phyloP scores from a whole-genome alignment of 371 early-diverging fungal species.

The Blastocladiella emersonii region DNA sequence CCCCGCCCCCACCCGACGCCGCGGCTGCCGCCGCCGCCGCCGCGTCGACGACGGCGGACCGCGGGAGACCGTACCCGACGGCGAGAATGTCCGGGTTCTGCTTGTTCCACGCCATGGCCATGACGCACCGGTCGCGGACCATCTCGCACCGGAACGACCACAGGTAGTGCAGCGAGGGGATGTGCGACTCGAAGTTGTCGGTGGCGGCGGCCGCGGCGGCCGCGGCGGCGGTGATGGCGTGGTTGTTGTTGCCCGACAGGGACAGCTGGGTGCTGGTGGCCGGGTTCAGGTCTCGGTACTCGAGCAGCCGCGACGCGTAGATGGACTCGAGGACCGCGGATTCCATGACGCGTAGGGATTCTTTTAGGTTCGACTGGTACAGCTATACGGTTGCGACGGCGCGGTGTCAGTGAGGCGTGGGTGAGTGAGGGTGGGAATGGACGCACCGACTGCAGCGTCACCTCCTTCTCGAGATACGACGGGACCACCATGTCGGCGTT shows the following conservation, averaged over 20 bases:
- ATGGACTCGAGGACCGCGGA: conserved; percentile 29
- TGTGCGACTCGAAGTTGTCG: neutral
- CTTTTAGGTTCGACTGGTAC: conserved; percentile 19
- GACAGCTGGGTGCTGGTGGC: neutral
- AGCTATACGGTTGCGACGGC: conserved; percentile 8
- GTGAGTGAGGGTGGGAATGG: neutral
- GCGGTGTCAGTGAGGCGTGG: neutral
- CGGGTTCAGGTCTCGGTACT: conserved; percentile 19
- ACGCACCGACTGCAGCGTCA: neutral
- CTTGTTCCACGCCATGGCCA: conserved; percentile 33
- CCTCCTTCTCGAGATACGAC: neutral
- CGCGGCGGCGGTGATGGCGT: neutral
- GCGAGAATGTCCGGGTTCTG: conserved; percentile 29
- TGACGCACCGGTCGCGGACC: conserved; percentile 25
- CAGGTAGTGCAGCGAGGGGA: conserved; percentile 26
- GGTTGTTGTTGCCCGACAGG: neutral
- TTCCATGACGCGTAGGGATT: conserved; percentile 23
- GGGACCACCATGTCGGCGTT: neutral
- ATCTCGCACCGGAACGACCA: conserved; percentile 38
- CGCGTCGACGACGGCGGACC: neutral
- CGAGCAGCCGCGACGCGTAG: conserved; percentile 21
- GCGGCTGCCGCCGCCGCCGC: neutral
- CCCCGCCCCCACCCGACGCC: no score
- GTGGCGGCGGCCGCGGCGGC: neutral
- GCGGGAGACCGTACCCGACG: conserved; percentile 22